phyloP scores from a whole-genome alignment of 108 stramenopile species.

The Nitzschia sp. region DNA sequence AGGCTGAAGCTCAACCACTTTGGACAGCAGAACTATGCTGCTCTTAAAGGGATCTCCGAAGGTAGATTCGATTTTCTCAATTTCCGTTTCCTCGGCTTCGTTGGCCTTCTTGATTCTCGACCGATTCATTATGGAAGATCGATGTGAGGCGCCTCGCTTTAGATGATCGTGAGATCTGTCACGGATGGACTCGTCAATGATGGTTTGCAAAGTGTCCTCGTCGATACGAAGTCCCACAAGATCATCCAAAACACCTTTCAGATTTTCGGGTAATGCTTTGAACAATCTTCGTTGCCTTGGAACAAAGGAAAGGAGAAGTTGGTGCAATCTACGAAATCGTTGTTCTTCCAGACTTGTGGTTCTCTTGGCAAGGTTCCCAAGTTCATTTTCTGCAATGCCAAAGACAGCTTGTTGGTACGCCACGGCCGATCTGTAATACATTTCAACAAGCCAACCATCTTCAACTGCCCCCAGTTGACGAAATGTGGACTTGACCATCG shows the following conservation, averaged over 20 bases:
- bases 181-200: constrained; percentile 60
- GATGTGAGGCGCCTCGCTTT: constrained; percentile 51
- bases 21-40: constrained; percentile 23
- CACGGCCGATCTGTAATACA: constrained; percentile 74
- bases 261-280: constrained; percentile 48
- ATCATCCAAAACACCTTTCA: constrained; percentile 52
- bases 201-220: constrained; percentile 60
- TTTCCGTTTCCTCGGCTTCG: constrained; percentile 26
- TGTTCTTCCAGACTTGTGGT: constrained; percentile 59
- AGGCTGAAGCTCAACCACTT: constrained; percentile 32
- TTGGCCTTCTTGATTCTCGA: constrained; percentile 16
- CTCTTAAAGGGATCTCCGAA: constrained; percentile 34
- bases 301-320: constrained; percentile 58
- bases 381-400: constrained; percentile 54
- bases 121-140: constrained; percentile 47
- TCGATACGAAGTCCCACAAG: constrained; percentile 69
- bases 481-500: constrained; percentile 29
- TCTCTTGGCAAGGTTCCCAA: constrained; percentile 52
- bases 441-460: constrained; percentile 78
- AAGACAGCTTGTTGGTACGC: constrained; percentile 54
- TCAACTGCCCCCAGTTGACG: constrained; percentile 33
- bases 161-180: constrained; percentile 60
- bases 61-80: constrained; percentile 31
- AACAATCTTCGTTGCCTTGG: constrained; percentile 66
- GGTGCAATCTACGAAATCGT: constrained; percentile 51